Conservation (phyloP, 1,284 basidiomycete genomes). For the Pseudozyma thailandica region DNA sequence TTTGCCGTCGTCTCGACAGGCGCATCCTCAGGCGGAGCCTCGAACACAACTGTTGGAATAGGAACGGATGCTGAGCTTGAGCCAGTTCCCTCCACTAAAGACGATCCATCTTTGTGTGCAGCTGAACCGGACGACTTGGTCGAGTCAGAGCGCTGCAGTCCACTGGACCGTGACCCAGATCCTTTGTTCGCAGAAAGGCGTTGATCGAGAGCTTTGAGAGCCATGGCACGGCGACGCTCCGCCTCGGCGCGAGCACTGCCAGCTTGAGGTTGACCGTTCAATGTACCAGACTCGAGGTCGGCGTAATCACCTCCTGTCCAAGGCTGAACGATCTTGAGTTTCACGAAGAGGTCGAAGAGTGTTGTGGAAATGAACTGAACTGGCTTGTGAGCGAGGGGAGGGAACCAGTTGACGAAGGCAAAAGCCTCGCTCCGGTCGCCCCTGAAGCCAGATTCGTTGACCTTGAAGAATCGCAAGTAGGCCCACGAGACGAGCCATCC, state of each 20-base stretch:
- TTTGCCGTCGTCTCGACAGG: conserved; percentile 17
- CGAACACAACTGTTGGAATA: conserved; percentile 45
- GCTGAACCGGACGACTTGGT: conserved; percentile 25
- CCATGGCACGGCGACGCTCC: conserved; percentile 77
- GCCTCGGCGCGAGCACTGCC: conserved; percentile 57
- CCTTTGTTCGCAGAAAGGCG: conserved; percentile 74
- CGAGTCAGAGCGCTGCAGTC: conserved; percentile 28
- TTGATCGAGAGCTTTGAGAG: conserved; percentile 93
- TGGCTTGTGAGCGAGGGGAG: conserved; percentile 77
- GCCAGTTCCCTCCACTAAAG: neutral
- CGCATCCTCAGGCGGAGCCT: conserved; percentile 42
- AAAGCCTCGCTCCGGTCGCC: conserved; percentile 97
- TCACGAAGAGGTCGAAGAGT: conserved; percentile 74
- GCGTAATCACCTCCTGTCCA: conserved; percentile 66
- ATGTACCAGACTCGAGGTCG: conserved; percentile 74
- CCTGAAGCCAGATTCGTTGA: conserved; percentile 73
- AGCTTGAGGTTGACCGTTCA: conserved; percentile 69
- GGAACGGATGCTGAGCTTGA: conserved; percentile 13
- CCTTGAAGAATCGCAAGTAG: conserved; percentile 96
- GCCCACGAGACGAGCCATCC: conserved; percentile 96
- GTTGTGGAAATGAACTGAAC: conserved; percentile 78
- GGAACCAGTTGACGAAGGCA: conserved; percentile 95
- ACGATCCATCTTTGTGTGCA: conserved; percentile 6
- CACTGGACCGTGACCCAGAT: conserved; percentile 19
- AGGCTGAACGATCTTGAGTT: conserved; percentile 79